Evolutionary conservation across 2,329 filamentous ascomycete genomes (phyloP).

Genomic region (Leptographium lundbergii): DNA sequence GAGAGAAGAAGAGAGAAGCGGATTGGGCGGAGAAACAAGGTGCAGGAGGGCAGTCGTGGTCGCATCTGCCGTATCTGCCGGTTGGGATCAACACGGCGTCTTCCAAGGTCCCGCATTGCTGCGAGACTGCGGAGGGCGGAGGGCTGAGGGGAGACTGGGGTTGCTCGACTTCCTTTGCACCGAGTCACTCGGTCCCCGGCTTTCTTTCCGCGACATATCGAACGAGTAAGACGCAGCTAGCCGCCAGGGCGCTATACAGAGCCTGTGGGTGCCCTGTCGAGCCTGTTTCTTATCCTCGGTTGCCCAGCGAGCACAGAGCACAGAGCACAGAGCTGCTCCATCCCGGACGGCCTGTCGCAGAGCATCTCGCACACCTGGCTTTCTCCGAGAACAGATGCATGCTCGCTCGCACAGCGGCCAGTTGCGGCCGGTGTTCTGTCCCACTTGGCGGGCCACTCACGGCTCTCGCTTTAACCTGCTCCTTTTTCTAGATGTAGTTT

Average conservation of each 20-base stretch:
- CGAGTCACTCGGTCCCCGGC: background rate
- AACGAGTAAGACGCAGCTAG: background rate
- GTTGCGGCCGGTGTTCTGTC: background rate
- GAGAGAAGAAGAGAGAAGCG: background rate
- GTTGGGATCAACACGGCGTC: background rate
- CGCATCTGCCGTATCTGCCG: background rate
- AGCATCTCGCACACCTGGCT: background rate
- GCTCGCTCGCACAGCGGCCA: background rate
- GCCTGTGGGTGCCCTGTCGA: background rate
- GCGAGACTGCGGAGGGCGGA: background rate
- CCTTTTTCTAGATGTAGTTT: background rate
- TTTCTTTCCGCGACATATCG: background rate
- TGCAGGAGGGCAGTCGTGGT: too few relatives aligned
- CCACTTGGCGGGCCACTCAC: background rate
- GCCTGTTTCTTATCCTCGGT: background rate
- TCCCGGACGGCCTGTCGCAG: background rate
- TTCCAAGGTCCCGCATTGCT: background rate
- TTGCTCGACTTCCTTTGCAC: slow-evolving; percentile 1
- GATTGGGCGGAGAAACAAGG: background rate
- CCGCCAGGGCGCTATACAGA: background rate
- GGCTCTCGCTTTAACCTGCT: background rate
- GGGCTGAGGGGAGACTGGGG: background rate
- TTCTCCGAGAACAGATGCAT: background rate
- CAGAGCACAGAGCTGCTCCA: background rate
- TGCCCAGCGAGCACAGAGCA: background rate